A percentile compares a stretch with the other conserved stretches of the same genome.
These are phyloP conservation scores for Coniochaeta sp. DNA, from an alignment of 2,329 filamentous ascomycete genomes.

Conservation along the genomic window DNA sequence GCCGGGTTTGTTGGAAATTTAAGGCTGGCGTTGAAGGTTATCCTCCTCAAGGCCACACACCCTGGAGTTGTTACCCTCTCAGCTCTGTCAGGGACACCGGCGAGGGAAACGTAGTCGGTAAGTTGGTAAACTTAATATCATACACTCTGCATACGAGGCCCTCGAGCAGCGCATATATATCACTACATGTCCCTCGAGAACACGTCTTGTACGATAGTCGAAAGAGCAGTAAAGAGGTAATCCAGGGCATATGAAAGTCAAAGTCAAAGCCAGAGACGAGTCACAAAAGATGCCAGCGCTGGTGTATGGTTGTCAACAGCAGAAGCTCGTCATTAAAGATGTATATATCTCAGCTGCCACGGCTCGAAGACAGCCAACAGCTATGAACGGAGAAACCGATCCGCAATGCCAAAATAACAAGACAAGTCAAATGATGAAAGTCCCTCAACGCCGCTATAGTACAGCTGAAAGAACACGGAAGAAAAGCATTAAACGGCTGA, in stretches of 20 bases:
- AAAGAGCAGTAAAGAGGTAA: background rate
- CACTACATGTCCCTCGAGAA: no score
- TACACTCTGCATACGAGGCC: background rate
- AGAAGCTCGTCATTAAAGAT: background rate
- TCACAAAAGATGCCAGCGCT: no score
- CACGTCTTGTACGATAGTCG: background rate
- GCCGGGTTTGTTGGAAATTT: no score
- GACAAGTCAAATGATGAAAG: background rate
- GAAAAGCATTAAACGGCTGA: background rate
- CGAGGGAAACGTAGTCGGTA: background rate
- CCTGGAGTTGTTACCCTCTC: no score
- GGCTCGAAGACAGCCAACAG: background rate
- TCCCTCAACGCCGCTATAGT: background rate
- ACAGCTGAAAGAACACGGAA: background rate
- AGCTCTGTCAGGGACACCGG: no score
- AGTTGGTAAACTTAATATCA: background rate
- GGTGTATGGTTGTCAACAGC: background rate
- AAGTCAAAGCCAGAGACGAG: no score
- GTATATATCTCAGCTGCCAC: background rate
- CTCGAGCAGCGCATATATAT: background rate
- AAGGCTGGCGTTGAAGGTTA: no score
- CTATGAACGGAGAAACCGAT: background rate
- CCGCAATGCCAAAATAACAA: background rate
- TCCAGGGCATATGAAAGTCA: no score
- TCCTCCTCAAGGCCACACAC: no score